Evolutionary conservation across 352 stramenopile species (phyloP).

Genomic region (Phytophthora megakarya): DNA sequence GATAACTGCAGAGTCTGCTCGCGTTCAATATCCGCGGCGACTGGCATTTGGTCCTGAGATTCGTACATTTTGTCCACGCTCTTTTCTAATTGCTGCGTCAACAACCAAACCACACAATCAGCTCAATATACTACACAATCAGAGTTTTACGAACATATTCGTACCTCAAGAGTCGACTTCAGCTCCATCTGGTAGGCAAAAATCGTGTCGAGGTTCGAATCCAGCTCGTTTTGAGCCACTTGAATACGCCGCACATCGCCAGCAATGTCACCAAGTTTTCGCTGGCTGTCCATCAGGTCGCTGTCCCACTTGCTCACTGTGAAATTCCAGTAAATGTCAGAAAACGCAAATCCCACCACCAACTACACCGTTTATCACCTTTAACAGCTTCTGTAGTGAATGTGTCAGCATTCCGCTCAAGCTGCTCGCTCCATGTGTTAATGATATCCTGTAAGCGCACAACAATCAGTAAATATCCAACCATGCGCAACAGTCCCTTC

Average conservation of each 20-base stretch:
- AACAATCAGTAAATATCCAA: background rate
- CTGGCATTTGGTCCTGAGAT: slow-evolving; percentile 81
- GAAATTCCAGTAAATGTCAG: background rate
- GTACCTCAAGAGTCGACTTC: slow-evolving; percentile 86
- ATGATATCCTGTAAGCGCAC: slow-evolving; percentile 74
- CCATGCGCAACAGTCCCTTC: background rate
- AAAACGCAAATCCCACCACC: background rate
- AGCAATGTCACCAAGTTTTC: slow-evolving; percentile 83
- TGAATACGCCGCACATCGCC: slow-evolving; percentile 85
- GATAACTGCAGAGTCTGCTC: slow-evolving; percentile 88
- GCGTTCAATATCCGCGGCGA: slow-evolving; percentile 84
- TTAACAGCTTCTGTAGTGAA: slow-evolving; percentile 90
- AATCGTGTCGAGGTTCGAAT: slow-evolving; percentile 88
- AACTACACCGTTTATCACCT: no score
- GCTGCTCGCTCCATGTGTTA: slow-evolving; percentile 89
- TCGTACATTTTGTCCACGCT: slow-evolving; percentile 92
- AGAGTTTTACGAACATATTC: background rate
- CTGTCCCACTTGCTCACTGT: slow-evolving; percentile 86
- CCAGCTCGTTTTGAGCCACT: slow-evolving; percentile 85
- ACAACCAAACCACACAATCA: slow-evolving; percentile 6
- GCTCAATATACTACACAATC: background rate
- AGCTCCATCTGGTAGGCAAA: slow-evolving; percentile 90
- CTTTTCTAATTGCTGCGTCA: slow-evolving; percentile 79
- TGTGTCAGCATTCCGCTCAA: slow-evolving; percentile 83
- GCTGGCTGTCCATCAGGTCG: slow-evolving; percentile 86